Evolutionary conservation across 2,329 filamentous ascomycete genomes (phyloP).

Genomic region (Cordyceps javanica): DNA sequence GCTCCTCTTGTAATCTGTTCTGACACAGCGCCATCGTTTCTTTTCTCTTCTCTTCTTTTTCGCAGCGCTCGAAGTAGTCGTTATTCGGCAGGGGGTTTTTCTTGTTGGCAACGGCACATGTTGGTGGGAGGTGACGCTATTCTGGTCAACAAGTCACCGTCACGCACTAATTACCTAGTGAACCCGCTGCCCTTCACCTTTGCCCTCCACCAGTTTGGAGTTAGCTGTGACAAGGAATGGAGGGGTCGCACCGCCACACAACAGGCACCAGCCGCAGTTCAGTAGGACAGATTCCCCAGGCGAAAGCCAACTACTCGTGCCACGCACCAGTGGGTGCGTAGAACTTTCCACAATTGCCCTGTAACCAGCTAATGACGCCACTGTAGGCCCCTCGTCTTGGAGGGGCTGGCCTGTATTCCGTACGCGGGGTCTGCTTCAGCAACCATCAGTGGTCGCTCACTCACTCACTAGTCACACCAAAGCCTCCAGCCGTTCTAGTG

Average conservation of each 20-base stretch:
- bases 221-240: background rate
- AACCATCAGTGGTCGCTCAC: background rate
- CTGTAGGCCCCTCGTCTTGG: no score
- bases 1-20: slow-evolving; percentile 82
- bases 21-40: slow-evolving; percentile 74
- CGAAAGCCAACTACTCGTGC: background rate
- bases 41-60: no score
- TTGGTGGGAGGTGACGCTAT: background rate
- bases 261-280: background rate
- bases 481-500: slow-evolving; percentile 6
- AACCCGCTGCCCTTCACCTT: slow-evolving; percentile 7
- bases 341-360: no score
- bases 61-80: background rate
- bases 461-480: background rate
- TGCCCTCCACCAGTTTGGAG: background rate
- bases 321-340: no score
- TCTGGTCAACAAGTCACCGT: background rate
- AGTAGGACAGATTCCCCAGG: background rate
- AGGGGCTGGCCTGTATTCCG: no score
- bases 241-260: slow-evolving; percentile 7
- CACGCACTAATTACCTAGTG: slow-evolving; percentile 7
- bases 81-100: background rate
- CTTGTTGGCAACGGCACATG: background rate
- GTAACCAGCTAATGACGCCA: no score
- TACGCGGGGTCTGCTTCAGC: no score